Base-by-base conservation (phyloP, 805 yeast species). In the Wickerhamiella kurtzmanii region DNA sequence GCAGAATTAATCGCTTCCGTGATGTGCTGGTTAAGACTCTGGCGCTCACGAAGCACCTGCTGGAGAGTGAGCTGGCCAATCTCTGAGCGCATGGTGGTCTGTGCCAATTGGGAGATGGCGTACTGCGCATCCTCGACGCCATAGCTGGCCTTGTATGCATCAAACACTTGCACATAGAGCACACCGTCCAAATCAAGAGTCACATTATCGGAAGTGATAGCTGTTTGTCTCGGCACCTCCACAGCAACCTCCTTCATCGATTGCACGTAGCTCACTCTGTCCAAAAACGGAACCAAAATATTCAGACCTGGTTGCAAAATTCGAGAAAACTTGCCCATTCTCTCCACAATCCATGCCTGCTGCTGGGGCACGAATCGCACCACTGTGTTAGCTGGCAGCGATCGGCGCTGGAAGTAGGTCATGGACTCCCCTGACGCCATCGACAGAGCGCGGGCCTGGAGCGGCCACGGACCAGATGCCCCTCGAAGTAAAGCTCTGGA, bases 91-190 rank as follows among this genome's bases (percentile, higher is more conserved):
- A 84, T 84, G 13, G 94, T 82, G 9, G 95, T 85, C 62, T 84
- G 94, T 0, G 94, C 94, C 53, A 85, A 72, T 64, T 85, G 94
- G 37, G 82, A 71, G 46, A 85, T 77, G 36, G 94, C 94, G 61
- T 81, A 85, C 59, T 80, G 84, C 43, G 87, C 85, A 58, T 84
- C 88, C 59, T 85, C 94, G 17, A 84, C 94, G 13, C 94, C 94
- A 57, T 84, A 84, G 40, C 84, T 75, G 2, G 94, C 94, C 66
- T 80, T 82, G 62, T 80, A 84, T 3, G 94, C 83, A 59, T 85
- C 94, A 41, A 74, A 71, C 3, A 84, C 88, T 54, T 77, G 77
- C 56, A 83, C 76, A 58, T 82, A 85, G 50, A 85, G 70, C 15
- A 84, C 82, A 50, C 95, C 94, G 53, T 84, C 94, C 71, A 84